Percentiles rank a stretch among this genome's conserved stretches.
These are phyloP conservation scores for Rhamnella rubrinervis DNA, from an alignment of 331 rosid genomes.

Conservation along the genomic window DNA sequence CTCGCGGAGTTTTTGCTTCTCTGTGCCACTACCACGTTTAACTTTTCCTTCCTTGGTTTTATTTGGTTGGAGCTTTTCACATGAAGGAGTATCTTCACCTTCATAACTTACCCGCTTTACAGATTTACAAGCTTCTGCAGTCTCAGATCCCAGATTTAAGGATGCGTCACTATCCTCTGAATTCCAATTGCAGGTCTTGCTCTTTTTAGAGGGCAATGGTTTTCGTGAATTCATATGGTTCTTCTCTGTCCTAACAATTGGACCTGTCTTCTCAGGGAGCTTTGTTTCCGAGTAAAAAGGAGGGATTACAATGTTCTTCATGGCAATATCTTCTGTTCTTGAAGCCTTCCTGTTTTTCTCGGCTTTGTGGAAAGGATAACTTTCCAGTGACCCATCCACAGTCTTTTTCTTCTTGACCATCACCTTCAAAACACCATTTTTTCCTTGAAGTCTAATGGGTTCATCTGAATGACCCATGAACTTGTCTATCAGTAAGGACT, in stretches of 20 bases:
- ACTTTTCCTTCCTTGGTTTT: slow-evolving; percentile 69
- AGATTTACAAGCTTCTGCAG: slow-evolving; percentile 41
- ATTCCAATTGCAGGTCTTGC: slow-evolving; percentile 51
- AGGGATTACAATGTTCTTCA: slow-evolving; percentile 45
- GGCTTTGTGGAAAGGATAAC: slow-evolving; percentile 41
- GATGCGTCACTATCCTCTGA: slow-evolving; percentile 72
- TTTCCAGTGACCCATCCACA: slow-evolving; percentile 42
- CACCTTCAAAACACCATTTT: slow-evolving; percentile 94
- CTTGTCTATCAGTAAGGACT: slow-evolving; percentile 53
- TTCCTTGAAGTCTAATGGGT: slow-evolving; percentile 91
- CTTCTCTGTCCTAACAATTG: slow-evolving; percentile 48
- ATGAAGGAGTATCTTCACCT: slow-evolving; percentile 53
- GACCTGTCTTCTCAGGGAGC: slow-evolving; percentile 38
- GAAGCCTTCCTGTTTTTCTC: slow-evolving; percentile 46
- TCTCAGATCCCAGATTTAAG: slow-evolving; percentile 52
- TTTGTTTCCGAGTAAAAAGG: slow-evolving; percentile 46
- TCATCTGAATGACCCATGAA: slow-evolving; percentile 53
- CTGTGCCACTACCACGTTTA: slow-evolving; percentile 95
- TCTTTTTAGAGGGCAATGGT: slow-evolving; percentile 54
- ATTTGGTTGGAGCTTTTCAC: slow-evolving; percentile 52
- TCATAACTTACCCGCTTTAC: slow-evolving; percentile 34
- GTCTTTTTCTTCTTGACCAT: slow-evolving; percentile 70
- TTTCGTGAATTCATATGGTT: slow-evolving; percentile 43
- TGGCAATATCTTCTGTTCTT: slow-evolving; percentile 45
- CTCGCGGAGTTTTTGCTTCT: slow-evolving; percentile 94